Conservation (phyloP, 192 early-diverging fungal genomes). For the Coemansia sp. region DNA sequence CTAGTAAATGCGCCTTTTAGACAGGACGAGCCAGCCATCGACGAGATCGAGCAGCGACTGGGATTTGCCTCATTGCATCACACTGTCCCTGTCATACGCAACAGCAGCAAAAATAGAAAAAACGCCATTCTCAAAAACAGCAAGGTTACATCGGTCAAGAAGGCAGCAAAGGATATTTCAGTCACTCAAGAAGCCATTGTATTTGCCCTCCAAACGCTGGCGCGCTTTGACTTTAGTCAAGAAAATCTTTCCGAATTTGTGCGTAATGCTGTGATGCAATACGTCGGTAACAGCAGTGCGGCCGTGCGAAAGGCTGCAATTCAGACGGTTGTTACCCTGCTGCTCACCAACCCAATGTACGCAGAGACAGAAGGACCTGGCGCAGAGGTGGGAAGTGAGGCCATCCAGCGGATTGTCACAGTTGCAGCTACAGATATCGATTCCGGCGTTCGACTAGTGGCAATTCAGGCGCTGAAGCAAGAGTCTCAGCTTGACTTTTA, state of each 20-base stretch:
- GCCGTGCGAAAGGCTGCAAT: slow-evolving; percentile 80
- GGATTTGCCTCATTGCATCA: slow-evolving; percentile 28
- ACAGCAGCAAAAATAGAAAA: slow-evolving; percentile 18
- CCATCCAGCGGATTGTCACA: slow-evolving; percentile 85
- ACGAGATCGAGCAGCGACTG: slow-evolving; percentile 14
- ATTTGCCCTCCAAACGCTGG: slow-evolving; percentile 80
- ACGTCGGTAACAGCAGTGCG: slow-evolving; percentile 74
- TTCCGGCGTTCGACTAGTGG: slow-evolving; percentile 19
- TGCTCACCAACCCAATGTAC: slow-evolving; percentile 81
- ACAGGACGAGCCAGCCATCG: slow-evolving; percentile 68
- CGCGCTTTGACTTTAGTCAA: slow-evolving; percentile 83
- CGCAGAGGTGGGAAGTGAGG: slow-evolving; percentile 80
- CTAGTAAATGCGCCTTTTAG: slow-evolving; percentile 79
- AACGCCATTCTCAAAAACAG: background rate
- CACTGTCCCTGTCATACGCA: background rate
- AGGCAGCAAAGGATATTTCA: slow-evolving; percentile 13
- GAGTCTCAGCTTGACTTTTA: slow-evolving; percentile 86
- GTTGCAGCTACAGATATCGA: slow-evolving; percentile 84
- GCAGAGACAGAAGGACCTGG: slow-evolving; percentile 75
- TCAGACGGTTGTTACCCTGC: slow-evolving; percentile 72
- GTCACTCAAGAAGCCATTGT: slow-evolving; percentile 67
- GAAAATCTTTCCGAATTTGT: slow-evolving; percentile 88
- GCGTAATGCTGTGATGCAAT: slow-evolving; percentile 79
- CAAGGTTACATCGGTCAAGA: slow-evolving; percentile 10
- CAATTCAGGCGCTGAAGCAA: slow-evolving; percentile 37